phyloP scores from a whole-genome alignment of 306 rosid species.

The Spatholobus suberectus region DNA sequence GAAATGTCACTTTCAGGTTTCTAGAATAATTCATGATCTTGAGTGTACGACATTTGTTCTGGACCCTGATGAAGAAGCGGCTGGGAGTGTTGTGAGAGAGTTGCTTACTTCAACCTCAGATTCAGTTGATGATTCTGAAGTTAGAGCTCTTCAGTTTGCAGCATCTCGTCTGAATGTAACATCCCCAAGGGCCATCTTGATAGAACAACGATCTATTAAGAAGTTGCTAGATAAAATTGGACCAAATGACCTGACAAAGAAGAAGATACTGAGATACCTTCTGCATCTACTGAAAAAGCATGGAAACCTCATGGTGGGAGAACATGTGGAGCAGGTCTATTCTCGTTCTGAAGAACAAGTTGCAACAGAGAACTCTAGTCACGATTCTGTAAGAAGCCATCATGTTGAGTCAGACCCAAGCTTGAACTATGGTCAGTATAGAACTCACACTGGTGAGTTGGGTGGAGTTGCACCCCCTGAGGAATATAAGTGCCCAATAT shows the following conservation, averaged over 20 bases:
- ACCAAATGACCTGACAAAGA: conserved; percentile 57
- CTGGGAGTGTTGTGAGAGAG: conserved; percentile 68
- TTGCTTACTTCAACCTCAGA: conserved; percentile 60
- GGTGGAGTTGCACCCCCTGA: conserved; percentile 58
- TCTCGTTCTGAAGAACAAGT: conserved; percentile 35
- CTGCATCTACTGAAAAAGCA: conserved; percentile 63
- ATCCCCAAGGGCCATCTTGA: conserved; percentile 61
- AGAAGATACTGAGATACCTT: conserved; percentile 63
- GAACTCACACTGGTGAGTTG: conserved; percentile 42
- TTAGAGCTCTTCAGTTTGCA: conserved; percentile 72
- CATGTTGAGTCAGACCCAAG: conserved; percentile 43
- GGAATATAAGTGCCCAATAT: conserved; percentile 77
- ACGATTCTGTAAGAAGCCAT: conserved; percentile 40
- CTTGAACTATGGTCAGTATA: conserved; percentile 24
- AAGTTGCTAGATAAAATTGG: conserved; percentile 62
- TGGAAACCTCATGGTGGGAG: conserved; percentile 54
- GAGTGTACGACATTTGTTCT: conserved; percentile 56
- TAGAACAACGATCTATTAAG: conserved; percentile 71
- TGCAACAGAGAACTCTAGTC: conserved; percentile 41
- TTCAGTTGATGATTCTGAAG: conserved; percentile 56
- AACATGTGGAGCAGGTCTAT: conserved; percentile 46
- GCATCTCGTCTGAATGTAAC: conserved; percentile 68
- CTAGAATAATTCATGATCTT: conserved; percentile 76
- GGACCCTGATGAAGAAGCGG: conserved; percentile 75
- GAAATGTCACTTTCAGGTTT: conserved; percentile 65